Evolutionary conservation across 192 early-diverging fungal genomes (phyloP).

Genomic region (Umbelopsis isabellina): DNA sequence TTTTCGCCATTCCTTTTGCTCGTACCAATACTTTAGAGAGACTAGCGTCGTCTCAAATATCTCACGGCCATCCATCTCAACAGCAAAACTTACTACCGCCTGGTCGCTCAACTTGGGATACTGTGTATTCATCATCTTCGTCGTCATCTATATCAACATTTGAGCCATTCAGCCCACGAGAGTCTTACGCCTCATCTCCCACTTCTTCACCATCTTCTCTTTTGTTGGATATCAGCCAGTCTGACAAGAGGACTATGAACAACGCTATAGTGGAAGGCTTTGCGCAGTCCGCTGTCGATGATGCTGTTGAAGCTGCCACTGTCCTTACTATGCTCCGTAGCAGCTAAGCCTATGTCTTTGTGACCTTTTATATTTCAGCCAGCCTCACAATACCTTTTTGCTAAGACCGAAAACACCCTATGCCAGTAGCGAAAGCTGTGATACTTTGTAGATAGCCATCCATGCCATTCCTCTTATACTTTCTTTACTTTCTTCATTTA

Average conservation of each 20-base stretch:
- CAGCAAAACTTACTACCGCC: not conserved
- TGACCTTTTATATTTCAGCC: too few relatives aligned
- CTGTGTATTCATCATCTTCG: conserved; percentile 11
- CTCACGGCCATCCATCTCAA: not conserved
- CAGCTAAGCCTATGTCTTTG: not conserved
- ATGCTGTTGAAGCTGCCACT: conserved; percentile 42
- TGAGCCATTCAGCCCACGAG: conserved; percentile 7
- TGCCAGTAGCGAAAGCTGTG: not conserved
- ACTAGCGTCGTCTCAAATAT: not conserved
- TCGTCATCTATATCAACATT: conserved; percentile 11
- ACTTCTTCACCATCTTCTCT: conserved; percentile 8
- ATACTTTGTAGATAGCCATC: conserved; percentile 6
- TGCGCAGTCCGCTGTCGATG: conserved; percentile 27
- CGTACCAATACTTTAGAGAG: conserved; percentile 12
- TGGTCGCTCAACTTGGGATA: conserved; percentile 9
- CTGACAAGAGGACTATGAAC: not conserved
- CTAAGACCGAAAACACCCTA: too few relatives aligned
- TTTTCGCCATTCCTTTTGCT: conserved; percentile 20
- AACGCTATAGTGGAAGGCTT: not conserved
- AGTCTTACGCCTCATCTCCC: conserved; percentile 9
- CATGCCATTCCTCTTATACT: too few relatives aligned
- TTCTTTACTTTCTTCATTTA: too few relatives aligned
- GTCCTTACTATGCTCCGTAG: conserved; percentile 37
- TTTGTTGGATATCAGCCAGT: conserved; percentile 3
- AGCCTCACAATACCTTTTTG: too few relatives aligned